A percentile compares a stretch with the other conserved stretches of the same genome.
These are phyloP conservation scores for Dittrichia graveolens DNA, from an alignment of 129 eudicot species.

Conservation along the genomic window DNA sequence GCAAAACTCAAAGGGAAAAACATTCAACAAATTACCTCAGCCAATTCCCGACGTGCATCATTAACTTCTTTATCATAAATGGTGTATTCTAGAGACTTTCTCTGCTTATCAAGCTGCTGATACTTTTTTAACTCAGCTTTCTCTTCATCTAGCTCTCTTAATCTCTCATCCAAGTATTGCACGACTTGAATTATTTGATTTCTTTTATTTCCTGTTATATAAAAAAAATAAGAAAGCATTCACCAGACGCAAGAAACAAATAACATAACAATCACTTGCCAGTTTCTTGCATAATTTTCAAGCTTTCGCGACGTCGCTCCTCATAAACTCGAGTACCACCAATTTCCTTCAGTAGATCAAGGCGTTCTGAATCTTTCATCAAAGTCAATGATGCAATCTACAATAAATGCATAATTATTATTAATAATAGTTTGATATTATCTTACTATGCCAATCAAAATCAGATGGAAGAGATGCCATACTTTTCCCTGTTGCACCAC, in stretches of 20 bases:
- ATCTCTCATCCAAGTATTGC: slow-evolving; percentile 89
- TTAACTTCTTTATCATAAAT: slow-evolving; percentile 88
- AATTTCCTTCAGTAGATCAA: slow-evolving; percentile 92
- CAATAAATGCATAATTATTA: slow-evolving; percentile 15
- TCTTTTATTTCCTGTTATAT: slow-evolving; percentile 71
- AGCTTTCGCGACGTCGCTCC: slow-evolving; percentile 94
- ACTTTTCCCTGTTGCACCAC: slow-evolving; percentile 99
- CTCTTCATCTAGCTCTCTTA: slow-evolving; percentile 92
- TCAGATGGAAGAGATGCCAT: slow-evolving; percentile 28
- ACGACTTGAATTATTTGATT: slow-evolving; percentile 97
- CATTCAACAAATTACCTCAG: slow-evolving; percentile 48
- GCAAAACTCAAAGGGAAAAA: slow-evolving; percentile 2
- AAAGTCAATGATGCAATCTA: slow-evolving; percentile 91
- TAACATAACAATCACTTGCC: slow-evolving; percentile 54
- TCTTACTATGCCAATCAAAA: slow-evolving; percentile 7
- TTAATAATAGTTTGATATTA: slow-evolving; percentile 6
- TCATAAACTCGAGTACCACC: slow-evolving; percentile 99
- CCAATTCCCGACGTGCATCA: slow-evolving; percentile 79
- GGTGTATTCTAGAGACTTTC: slow-evolving; percentile 90
- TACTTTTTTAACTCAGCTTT: slow-evolving; percentile 91
- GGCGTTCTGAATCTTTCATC: slow-evolving; percentile 94
- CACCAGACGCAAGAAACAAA: slow-evolving; percentile 24
- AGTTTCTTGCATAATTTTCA: slow-evolving; percentile 98
- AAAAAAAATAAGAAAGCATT: slow-evolving; percentile 27
- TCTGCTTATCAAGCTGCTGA: slow-evolving; percentile 92